phyloP scores from a whole-genome alignment of 495 filamentous ascomycete genomes.

The Sphaerosporella brunnea region DNA sequence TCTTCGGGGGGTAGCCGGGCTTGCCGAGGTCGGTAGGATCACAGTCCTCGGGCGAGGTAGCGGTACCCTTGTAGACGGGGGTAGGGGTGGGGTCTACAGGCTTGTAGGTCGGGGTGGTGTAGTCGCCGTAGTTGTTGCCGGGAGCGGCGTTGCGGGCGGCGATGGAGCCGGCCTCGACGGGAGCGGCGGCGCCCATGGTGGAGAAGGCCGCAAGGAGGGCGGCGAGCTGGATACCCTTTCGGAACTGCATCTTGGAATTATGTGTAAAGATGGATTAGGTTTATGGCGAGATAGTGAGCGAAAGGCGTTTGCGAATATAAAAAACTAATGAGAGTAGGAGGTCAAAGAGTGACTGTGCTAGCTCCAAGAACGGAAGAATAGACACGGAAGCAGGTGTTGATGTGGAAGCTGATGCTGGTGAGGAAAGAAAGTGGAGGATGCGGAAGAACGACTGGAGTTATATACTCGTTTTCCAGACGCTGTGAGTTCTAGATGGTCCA shows the following conservation, averaged over 20 bases:
- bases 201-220: constrained; percentile 1
- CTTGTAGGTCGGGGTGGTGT: neutral
- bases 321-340: neutral
- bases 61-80: neutral
- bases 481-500: too few species aligned
- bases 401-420: constrained; percentile 6
- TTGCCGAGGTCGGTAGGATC: neutral
- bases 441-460: neutral
- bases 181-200: constrained; percentile 2
- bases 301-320: neutral
- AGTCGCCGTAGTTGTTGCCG: neutral
- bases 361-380: neutral
- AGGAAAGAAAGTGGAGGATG: neutral
- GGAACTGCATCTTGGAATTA: constrained; percentile 5
- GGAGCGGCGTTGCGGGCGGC: neutral
- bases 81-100: neutral
- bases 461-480: constrained; percentile 5
- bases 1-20: neutral
- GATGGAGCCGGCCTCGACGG: neutral
- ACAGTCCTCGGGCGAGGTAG: neutral
- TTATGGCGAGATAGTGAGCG: neutral
- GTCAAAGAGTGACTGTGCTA: constrained; percentile 6
- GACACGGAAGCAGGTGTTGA: neutral
- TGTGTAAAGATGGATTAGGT: neutral
- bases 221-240: constrained; percentile 6